Evolutionary conservation across 106 monocot species (phyloP).

Genomic region (Ottelia alismoides): DNA sequence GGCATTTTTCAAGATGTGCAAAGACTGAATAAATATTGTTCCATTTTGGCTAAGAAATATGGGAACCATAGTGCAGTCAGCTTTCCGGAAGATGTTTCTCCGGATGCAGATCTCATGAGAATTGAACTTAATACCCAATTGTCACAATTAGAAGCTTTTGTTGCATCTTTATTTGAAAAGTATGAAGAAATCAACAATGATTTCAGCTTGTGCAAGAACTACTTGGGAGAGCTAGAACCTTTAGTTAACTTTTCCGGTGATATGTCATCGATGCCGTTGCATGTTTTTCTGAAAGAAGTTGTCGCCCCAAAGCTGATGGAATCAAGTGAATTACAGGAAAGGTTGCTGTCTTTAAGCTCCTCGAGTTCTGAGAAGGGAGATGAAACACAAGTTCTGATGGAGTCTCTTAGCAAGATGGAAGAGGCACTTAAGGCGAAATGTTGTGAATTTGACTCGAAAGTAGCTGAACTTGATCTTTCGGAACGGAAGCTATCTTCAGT

Average conservation of each 20-base stretch:
- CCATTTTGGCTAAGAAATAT: slow-evolving; percentile 32
- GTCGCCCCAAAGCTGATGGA: slow-evolving; percentile 45
- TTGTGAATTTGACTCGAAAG: slow-evolving; percentile 42
- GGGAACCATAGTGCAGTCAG: slow-evolving; percentile 13
- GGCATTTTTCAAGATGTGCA: slow-evolving; percentile 27
- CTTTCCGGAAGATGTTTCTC: slow-evolving; percentile 5
- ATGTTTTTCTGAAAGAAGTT: slow-evolving; percentile 31
- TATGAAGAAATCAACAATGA: slow-evolving; percentile 40
- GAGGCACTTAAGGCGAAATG: slow-evolving; percentile 36
- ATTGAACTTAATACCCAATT: slow-evolving; percentile 13
- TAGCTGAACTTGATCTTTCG: slow-evolving; percentile 65
- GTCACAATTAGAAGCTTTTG: slow-evolving; percentile 41
- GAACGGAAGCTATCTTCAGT: slow-evolving; percentile 83
- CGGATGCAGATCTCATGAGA: not conserved
- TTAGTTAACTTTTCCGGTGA: slow-evolving; percentile 22
- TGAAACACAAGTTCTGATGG: slow-evolving; percentile 50
- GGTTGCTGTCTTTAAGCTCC: slow-evolving; percentile 23
- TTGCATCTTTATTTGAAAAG: slow-evolving; percentile 32
- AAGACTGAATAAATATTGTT: slow-evolving; percentile 35
- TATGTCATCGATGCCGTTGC: slow-evolving; percentile 36
- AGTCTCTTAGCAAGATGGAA: slow-evolving; percentile 33
- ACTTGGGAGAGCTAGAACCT: slow-evolving; percentile 25
- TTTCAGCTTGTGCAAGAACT: slow-evolving; percentile 41
- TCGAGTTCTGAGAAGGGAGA: slow-evolving; percentile 35
- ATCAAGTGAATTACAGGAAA: slow-evolving; percentile 31